phyloP scores from a whole-genome alignment of 257 asterid genomes.

The Solanum pinnatisectum region DNA sequence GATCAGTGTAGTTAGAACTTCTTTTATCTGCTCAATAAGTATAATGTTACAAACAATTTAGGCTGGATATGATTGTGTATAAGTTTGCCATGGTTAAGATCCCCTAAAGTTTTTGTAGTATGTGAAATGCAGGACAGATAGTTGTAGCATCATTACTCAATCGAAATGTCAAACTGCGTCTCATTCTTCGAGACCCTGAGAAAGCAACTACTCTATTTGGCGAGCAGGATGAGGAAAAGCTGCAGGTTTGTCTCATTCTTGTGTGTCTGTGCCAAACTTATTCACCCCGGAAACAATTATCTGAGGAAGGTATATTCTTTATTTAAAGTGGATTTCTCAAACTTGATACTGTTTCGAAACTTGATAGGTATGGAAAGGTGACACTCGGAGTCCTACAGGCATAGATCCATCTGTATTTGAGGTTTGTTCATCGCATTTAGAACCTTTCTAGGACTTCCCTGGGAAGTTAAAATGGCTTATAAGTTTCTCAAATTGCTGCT shows the following conservation, averaged over 20 bases:
- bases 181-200: constrained; percentile 65
- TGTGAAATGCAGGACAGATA: constrained; percentile 56
- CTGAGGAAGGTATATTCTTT: background rate
- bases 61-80: background rate
- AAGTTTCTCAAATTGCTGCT: background rate
- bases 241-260: constrained; percentile 45
- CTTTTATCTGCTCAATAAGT: background rate
- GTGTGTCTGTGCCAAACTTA: background rate
- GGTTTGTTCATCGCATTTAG: constrained; percentile 33
- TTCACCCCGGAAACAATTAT: background rate
- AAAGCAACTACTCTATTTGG: constrained; percentile 77
- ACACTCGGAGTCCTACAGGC: constrained; percentile 61
- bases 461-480: constrained; percentile 4
- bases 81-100: background rate
- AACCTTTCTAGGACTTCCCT: background rate
- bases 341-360: constrained; percentile 26
- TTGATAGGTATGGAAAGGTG: constrained; percentile 67
- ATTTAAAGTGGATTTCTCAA: background rate
- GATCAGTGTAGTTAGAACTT: too few species aligned
- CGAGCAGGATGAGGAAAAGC: constrained; percentile 52
- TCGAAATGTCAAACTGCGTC: constrained; percentile 59
- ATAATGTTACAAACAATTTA: background rate
- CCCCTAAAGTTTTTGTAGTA: background rate
- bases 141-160: constrained; percentile 76
- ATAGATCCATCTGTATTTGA: constrained; percentile 72